Conservation (phyloP, 768 basidiomycete genomes). For the Termitomyces sp. region DNA sequence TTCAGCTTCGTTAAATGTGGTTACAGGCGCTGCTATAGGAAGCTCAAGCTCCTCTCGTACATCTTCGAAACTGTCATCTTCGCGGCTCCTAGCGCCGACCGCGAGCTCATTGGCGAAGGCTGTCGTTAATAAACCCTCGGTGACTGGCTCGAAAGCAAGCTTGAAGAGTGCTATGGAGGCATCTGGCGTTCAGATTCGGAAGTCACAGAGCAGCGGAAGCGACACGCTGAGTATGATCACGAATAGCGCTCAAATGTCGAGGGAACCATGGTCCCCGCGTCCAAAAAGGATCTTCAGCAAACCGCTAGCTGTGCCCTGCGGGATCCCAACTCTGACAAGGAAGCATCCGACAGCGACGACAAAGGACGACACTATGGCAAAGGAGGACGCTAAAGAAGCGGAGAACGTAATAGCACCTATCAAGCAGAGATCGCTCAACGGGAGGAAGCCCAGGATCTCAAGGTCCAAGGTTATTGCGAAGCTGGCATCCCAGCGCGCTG, state of each 20-base stretch:
- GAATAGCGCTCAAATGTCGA: slow-evolving; percentile 20
- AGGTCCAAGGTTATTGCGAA: slow-evolving; percentile 76
- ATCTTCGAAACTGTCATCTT: slow-evolving; percentile 21
- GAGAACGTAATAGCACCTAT: neutral
- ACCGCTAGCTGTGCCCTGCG: slow-evolving; percentile 35
- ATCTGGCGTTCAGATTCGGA: neutral
- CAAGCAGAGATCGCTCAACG: slow-evolving; percentile 28
- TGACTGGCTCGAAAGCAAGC: slow-evolving; percentile 5
- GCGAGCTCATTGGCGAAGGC: slow-evolving; percentile 71
- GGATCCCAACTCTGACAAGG: slow-evolving; percentile 30
- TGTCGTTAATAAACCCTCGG: slow-evolving; percentile 20
- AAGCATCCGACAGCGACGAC: slow-evolving; percentile 16
- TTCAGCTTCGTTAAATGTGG: neutral
- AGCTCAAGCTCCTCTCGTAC: slow-evolving; percentile 16
- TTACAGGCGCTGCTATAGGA: slow-evolving; percentile 1
- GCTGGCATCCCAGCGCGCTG: slow-evolving; percentile 67
- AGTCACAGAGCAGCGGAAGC: neutral
- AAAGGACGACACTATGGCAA: neutral
- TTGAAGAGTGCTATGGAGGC: slow-evolving; percentile 7
- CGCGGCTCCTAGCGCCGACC: slow-evolving; percentile 65
- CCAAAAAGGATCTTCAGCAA: slow-evolving; percentile 45
- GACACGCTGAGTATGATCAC: slow-evolving; percentile 23
- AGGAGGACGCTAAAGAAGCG: neutral
- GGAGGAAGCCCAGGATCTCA: slow-evolving; percentile 73
- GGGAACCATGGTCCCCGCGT: slow-evolving; percentile 23